A percentile compares a stretch with the other conserved stretches of the same genome.
Conservation (phyloP, 495 filamentous ascomycete species). For the Eremomyces bilateralis region DNA sequence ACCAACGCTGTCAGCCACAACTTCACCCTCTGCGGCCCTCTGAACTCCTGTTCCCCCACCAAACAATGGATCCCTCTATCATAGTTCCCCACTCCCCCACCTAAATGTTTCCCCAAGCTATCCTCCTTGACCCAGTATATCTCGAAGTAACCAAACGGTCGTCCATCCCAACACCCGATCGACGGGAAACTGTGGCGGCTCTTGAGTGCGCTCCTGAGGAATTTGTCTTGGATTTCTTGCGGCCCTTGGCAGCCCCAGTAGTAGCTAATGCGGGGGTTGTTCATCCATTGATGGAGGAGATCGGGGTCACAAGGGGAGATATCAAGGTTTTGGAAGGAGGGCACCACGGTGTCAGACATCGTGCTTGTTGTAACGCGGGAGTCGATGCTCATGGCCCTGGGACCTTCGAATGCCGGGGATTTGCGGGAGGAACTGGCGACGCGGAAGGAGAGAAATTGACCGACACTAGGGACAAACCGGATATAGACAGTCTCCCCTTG, state of each 20-base stretch:
- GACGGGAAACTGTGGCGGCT: constrained; percentile 65
- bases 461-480: constrained; percentile 60
- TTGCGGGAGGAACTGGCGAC: constrained; percentile 39
- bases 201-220: constrained; percentile 41
- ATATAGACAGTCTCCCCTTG: constrained; percentile 81
- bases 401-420: constrained; percentile 31
- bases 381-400: constrained; percentile 12
- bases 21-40: constrained; percentile 50
- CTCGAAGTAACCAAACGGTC: constrained; percentile 95
- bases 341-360: constrained; percentile 15
- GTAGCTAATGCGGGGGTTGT: constrained; percentile 56
- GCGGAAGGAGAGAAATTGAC: constrained; percentile 75
- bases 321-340: constrained; percentile 16
- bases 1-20: constrained; percentile 70
- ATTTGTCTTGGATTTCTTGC: constrained; percentile 36
- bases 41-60: constrained; percentile 80
- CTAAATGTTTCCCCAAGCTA: constrained; percentile 39
- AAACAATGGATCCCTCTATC: constrained; percentile 77
- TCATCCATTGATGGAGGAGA: constrained; percentile 77
- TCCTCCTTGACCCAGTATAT: constrained; percentile 99
- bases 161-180: constrained; percentile 84
- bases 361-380: constrained; percentile 11
- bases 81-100: constrained; percentile 44
- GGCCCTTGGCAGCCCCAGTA: constrained; percentile 63
- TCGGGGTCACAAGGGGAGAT: constrained; percentile 32